Evolutionary conservation across 306 rosid species (phyloP), one percentile per base, ranked within the genome.

Genomic region (Hippophae gyantsensis): DNA sequence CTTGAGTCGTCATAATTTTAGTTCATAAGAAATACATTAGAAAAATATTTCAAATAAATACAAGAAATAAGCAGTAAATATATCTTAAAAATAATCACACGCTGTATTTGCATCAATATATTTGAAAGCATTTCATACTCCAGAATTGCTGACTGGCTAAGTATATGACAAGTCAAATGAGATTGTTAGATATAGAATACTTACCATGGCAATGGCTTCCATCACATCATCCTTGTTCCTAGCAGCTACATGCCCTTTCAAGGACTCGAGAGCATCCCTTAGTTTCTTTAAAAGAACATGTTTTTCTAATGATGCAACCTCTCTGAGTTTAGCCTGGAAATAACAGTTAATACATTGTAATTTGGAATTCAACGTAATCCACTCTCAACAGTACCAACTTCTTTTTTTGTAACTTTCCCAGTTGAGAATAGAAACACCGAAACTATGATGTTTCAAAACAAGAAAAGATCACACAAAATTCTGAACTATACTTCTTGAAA

Each of bases 231-330:
- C 94, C 79, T 69, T 86, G 86, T 84, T 89, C 78, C 84, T 84
- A 50, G 90, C 95, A 9, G 79, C 83, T 55, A 86, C 90, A 52
- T 83, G 85, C 25, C 94, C 95, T 75, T 79, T 86, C 70, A 89
- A 77, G 72, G 86, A 83, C 74, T 89, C 90, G 63, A 89, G 76
- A 13, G 95, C 97, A 84, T 89, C 97, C 56, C 94, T 77, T 52
- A 89, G 95, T 88, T 89, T 89, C 83, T 86, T 89, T 78, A 89
- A 75, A 64, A 89, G 84, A 52, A 89, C 95, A 46, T 86, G 95
- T 58, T 89, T 89, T 66, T 89, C 97, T 69, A 89, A 69, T 5
- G 97, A 86, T 54, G 95, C 93, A 50, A 93, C 97, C 63, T 84
- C 97, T 66, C 90, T 78, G 27, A 86, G 89, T 79, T 84, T 84